Base-by-base conservation (phyloP, 2,329 filamentous ascomycete species). In the Trichoderma simmonsii region DNA sequence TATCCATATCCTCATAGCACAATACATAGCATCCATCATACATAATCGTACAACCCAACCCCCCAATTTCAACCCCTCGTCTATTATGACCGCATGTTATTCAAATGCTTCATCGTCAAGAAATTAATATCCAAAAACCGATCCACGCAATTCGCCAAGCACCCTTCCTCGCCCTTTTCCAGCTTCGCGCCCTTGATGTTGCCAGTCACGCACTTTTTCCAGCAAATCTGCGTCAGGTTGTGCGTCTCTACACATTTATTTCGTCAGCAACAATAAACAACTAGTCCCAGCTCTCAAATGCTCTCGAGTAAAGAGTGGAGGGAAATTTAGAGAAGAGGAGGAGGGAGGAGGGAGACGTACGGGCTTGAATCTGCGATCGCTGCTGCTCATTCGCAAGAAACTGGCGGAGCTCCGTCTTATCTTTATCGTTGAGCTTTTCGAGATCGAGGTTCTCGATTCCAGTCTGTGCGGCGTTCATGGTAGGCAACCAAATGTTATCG, bases 111-210 rank as follows among this genome's bases (percentile, higher is more conserved):
- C 82, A 98, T 85, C n/a, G 97, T 92, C 68, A 93, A 85, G 75
- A 93, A 83, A 83, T 95, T 96, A 74, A 94, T 89, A 82, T 99
- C 96, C 84, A 98, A 87, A 83, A 97, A 98, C 71, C 96, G 88
- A 78, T 97, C 93, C 71, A 98, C 94, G 79, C 96, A 99, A 85
- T 97, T 98, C 81, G 91, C 86, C 81, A 97, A 88, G 82, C 96
- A 99, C 9, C 86, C 84, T 84, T 96, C 91, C 85, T 99, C 96
- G 73, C 83, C 85, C 78, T 87, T 88, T 76, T 97, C 93, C 76
- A 99, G 85, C 77, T 90, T 89, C 32, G 90, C 88, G 73, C 86
- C 88, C 76, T 91, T 90, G 80, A 98, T 91, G 72, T 86, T 87
- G 69, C 90, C 86, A 9, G 92, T 92, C 73, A 98, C 86, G 86